Evolutionary conservation across 176 grass and related monocot species (phyloP), one percentile per base, ranked within the genome.

Genomic region (Bolboschoenus planiculmis): DNA sequence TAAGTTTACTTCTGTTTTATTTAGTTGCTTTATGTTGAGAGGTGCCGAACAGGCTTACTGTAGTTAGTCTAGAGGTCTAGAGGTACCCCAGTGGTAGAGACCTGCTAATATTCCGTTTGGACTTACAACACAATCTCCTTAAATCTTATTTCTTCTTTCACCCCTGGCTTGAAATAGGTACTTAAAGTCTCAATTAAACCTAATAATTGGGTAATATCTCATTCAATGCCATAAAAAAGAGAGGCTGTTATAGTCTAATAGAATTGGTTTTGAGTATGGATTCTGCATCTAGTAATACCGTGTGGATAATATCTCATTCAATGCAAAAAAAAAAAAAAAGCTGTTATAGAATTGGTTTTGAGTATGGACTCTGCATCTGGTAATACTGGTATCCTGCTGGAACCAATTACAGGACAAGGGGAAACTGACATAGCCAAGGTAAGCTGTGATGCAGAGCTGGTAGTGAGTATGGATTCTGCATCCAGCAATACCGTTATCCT

Each of bases 1-100:
- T 97, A 79, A 35, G 90, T 71, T 53, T 84, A 51, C 5, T 24
- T 76, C 6, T 2, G 2, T 68, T 50, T 78, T 61, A 78, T 85
- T 64, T 39, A 51, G 31, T 75, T 81, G 13, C 56, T 47, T 24
- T 48, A 78, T 56, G 30, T 57, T n/a, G 9, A 50, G 37, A 79
- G 24, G 30, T 56, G n/a, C 40, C 29, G n/a, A 9, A 26, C 29
- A 29, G 58, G 58, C 11, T 83, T 47, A 30, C 68, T 47, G 65
- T 40, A 72, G 20, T 72, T 72, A 26, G 7, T 27, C 1, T 46
- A 10, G 40, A 47, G 20, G 7, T 27, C 1, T 46, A 10, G 40
- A 47, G 20, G 16, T 73, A 3, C 3, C n/a, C n/a, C 21, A 73
- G 10, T 42, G 31, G 40, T 72, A 73, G 23, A 21, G 11, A 34